A percentile compares a stretch with the other conserved stretches of the same genome.
Evolutionary conservation across 2,329 filamentous ascomycete genomes (phyloP).

Genomic region (Aspergillus sergii): DNA sequence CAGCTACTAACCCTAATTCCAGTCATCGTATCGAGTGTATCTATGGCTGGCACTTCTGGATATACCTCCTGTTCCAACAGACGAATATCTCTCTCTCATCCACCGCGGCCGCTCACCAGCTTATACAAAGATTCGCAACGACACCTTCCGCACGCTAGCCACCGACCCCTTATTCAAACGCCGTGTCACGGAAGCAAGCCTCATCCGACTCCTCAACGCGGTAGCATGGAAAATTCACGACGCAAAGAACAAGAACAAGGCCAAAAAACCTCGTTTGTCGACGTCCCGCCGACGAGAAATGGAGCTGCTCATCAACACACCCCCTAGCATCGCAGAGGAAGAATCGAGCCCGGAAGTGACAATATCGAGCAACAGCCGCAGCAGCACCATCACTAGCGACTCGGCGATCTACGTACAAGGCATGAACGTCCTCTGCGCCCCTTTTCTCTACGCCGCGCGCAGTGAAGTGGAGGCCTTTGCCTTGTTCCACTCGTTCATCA

Average conservation of each 20-base stretch:
- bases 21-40: conserved; percentile 94
- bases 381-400: conserved; percentile 54
- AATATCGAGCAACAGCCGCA: conserved; percentile 20
- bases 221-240: conserved; percentile 94
- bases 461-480: conserved; percentile 95
- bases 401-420: conserved; percentile 93
- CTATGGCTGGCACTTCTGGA: conserved; percentile 94
- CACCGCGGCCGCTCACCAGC: conserved; percentile 92
- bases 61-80: conserved; percentile 79
- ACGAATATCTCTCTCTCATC: conserved; percentile 85
- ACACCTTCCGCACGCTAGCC: conserved; percentile 94
- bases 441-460: conserved; percentile 90
- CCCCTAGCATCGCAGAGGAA: conserved; percentile 42
- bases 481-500: conserved; percentile 85
- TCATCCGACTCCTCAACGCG: conserved; percentile 92
- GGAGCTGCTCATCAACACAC: conserved; percentile 42
- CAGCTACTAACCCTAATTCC: neutral
- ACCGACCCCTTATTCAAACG: conserved; percentile 97
- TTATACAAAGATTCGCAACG: conserved; percentile 96
- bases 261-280: conserved; percentile 38
- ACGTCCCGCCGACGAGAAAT: conserved; percentile 52
- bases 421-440: conserved; percentile 97
- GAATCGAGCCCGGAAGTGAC: conserved; percentile 43
- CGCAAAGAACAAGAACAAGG: conserved; percentile 62
- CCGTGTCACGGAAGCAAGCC: conserved; percentile 89